These are phyloP conservation scores for Pseudonectria foliicola DNA, from an alignment of 2,329 filamentous ascomycete species.

Conservation along the genomic window DNA sequence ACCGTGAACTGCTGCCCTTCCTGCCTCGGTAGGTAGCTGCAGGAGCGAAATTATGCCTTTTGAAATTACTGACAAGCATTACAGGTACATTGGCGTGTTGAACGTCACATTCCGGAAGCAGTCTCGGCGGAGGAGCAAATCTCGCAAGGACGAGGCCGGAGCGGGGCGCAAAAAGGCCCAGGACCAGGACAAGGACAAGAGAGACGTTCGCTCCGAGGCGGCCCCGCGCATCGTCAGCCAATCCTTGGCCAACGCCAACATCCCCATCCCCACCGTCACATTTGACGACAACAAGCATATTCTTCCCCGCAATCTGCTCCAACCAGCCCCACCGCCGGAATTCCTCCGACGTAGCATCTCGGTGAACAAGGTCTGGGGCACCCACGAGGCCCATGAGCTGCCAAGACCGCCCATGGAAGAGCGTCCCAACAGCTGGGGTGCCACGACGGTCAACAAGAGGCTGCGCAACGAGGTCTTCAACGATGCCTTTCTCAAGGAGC, in stretches of 20 bases:
- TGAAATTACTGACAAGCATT: too few species aligned
- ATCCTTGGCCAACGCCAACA: slow-evolving; percentile 59
- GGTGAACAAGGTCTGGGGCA: slow-evolving; percentile 16
- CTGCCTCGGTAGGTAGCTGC: slow-evolving; percentile 62
- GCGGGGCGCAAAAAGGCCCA: slow-evolving; percentile 31
- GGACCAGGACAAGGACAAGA: slow-evolving; percentile 16
- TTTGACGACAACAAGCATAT: slow-evolving; percentile 94
- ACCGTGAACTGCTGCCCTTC: slow-evolving; percentile 84
- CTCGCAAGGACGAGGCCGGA: slow-evolving; percentile 41
- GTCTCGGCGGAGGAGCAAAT: slow-evolving; percentile 55
- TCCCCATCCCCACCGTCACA: slow-evolving; percentile 78
- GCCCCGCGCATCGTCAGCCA: slow-evolving; percentile 54
- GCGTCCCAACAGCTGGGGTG: slow-evolving; percentile 70
- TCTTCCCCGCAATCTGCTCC: slow-evolving; percentile 75
- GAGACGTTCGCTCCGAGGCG: slow-evolving; percentile 4
- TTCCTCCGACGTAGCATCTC: slow-evolving; percentile 28
- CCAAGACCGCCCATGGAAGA: slow-evolving; percentile 41
- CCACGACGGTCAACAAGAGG: slow-evolving; percentile 82
- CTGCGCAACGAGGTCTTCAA: slow-evolving; percentile 87
- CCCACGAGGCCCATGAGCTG: slow-evolving; percentile 5
- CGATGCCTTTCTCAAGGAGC: slow-evolving; percentile 81
- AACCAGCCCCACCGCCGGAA: slow-evolving; percentile 41
- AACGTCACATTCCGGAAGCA: slow-evolving; percentile 93
- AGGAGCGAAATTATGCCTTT: slow-evolving; percentile 1
- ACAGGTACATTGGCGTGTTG: slow-evolving; percentile 89